Conservation (phyloP, 2,329 filamentous ascomycete species). For the Canariomyces notabilis region DNA sequence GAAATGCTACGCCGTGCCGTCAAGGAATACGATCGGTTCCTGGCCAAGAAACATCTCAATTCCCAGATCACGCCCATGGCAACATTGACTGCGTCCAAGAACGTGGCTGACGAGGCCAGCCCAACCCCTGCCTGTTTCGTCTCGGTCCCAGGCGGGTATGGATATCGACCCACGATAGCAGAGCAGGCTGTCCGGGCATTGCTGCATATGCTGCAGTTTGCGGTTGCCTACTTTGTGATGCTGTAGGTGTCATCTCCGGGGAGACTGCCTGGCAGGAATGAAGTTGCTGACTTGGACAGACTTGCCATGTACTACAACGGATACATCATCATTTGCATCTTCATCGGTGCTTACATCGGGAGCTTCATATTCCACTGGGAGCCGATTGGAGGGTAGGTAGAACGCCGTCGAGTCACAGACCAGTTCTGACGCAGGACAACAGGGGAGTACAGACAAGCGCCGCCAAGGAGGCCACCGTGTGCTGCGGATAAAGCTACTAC, state of each 20-base stretch:
- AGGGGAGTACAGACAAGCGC: constrained; percentile 21
- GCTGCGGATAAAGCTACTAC: constrained; percentile 27
- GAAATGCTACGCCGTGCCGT: constrained; percentile 65
- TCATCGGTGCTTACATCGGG: constrained; percentile 70
- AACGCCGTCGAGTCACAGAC: too few species aligned
- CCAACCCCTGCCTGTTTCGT: constrained; percentile 4
- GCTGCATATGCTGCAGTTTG: constrained; percentile 67
- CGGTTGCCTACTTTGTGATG: constrained; percentile 76
- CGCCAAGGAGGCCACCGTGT: constrained; percentile 26
- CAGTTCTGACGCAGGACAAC: neutral
- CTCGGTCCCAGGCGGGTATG: constrained; percentile 1
- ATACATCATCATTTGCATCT: constrained; percentile 76
- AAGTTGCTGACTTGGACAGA: constrained; percentile 14
- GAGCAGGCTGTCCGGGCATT: constrained; percentile 64
- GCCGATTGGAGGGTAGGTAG: constrained; percentile 31
- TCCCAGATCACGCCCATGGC: constrained; percentile 11
- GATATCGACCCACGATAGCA: constrained; percentile 52
- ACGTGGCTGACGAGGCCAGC: constrained; percentile 12
- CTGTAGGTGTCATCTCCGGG: constrained; percentile 36
- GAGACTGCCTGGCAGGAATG: too few species aligned
- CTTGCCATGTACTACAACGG: constrained; percentile 60
- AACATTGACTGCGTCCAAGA: constrained; percentile 24
- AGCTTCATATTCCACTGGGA: constrained; percentile 72
- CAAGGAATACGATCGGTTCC: constrained; percentile 67
- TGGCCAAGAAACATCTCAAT: constrained; percentile 47